Evolutionary conservation across 2,329 filamentous ascomycete genomes (phyloP).

Genomic region (Zelopaecilomyces penicillatus): DNA sequence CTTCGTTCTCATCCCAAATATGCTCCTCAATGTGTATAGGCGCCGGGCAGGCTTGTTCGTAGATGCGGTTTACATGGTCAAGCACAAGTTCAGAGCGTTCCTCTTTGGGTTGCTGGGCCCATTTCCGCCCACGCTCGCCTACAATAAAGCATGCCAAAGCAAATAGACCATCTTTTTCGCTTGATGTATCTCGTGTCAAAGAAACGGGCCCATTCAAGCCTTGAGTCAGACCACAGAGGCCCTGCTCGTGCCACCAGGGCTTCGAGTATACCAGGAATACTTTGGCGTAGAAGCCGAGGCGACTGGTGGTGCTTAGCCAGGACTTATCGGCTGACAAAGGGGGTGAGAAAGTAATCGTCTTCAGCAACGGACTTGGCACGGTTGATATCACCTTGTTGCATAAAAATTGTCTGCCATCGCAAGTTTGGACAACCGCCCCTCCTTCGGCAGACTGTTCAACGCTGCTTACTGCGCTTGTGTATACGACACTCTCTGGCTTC

Average conservation of each 20-base stretch:
- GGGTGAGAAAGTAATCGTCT: constrained; percentile 37
- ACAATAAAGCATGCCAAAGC: constrained; percentile 34
- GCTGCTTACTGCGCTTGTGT: too few species aligned
- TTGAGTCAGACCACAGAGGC: constrained; percentile 4
- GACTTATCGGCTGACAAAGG: constrained; percentile 29
- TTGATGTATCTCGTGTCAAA: constrained; percentile 32
- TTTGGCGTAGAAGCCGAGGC: constrained; percentile 38
- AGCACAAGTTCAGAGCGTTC: constrained; percentile 24
- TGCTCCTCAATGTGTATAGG: neutral
- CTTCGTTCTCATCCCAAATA: constrained; percentile 16
- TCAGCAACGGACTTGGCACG: constrained; percentile 39
- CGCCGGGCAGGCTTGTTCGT: constrained; percentile 6
- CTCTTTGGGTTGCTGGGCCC: constrained; percentile 20
- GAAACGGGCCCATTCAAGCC: constrained; percentile 25
- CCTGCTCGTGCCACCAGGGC: constrained; percentile 27
- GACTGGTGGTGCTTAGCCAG: constrained; percentile 25
- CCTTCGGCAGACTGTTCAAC: too few species aligned
- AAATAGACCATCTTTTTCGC: constrained; percentile 20
- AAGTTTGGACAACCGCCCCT: too few species aligned
- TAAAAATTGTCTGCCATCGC: too few species aligned
- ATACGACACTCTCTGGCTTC: too few species aligned
- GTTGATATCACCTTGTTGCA: constrained; percentile 36
- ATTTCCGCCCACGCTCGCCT: constrained; percentile 26
- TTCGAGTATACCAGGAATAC: constrained; percentile 22
- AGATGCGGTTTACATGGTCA: constrained; percentile 24